phyloP scores from a whole-genome alignment of 352 stramenopile species.

The Elongisporangium undulatum region DNA sequence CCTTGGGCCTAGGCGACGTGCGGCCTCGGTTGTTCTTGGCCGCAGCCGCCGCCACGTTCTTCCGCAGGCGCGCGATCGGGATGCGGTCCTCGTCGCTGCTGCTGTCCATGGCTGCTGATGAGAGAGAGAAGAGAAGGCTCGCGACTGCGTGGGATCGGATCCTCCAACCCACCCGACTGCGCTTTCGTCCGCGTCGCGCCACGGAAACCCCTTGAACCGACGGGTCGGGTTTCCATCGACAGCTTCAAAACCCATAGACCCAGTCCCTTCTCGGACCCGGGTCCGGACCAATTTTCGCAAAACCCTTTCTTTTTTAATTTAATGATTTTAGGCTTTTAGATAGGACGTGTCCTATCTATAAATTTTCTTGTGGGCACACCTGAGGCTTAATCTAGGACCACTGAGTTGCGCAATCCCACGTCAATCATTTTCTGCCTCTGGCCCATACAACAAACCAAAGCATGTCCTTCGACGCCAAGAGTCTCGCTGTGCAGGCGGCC shows the following conservation, averaged over 20 bases:
- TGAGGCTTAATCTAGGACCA: background rate
- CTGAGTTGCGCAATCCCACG: background rate
- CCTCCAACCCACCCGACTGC: background rate
- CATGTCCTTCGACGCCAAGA: constrained; percentile 15
- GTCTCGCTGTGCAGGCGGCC: constrained; percentile 49
- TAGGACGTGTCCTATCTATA: background rate
- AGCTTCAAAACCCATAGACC: too few relatives aligned
- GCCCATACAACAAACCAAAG: background rate
- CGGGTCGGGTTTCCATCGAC: constrained; percentile 1
- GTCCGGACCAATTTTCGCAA: too few relatives aligned
- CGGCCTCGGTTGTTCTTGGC: constrained; percentile 10
- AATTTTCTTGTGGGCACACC: too few relatives aligned
- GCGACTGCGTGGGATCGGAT: background rate
- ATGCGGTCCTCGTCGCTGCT: constrained; percentile 70
- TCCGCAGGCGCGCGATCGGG: constrained; percentile 66
- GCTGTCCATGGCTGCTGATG: constrained; percentile 36
- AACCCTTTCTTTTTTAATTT: too few relatives aligned
- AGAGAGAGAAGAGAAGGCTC: background rate
- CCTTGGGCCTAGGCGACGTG: constrained; percentile 9
- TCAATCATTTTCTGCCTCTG: background rate
- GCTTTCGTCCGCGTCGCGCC: background rate
- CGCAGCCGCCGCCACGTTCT: constrained; percentile 30
- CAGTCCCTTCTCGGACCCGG: too few relatives aligned
- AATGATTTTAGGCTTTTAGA: too few relatives aligned
- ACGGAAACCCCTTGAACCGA: background rate